Conservation (phyloP, 2,329 filamentous ascomycete species). For the Cercospora sp. region DNA sequence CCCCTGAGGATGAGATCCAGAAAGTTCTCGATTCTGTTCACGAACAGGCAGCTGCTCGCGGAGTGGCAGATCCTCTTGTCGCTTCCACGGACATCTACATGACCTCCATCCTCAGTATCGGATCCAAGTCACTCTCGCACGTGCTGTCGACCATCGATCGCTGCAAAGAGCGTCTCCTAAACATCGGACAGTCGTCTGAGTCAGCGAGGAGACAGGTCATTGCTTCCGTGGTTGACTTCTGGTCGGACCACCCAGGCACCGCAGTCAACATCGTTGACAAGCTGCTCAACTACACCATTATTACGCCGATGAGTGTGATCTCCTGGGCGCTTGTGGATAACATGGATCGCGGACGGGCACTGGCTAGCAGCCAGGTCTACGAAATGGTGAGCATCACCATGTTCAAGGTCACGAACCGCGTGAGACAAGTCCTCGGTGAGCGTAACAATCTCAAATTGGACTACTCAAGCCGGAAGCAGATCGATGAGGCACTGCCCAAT, state of each 20-base stretch:
- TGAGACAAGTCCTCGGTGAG: conserved; percentile 74
- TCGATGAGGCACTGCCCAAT: conserved; percentile 66
- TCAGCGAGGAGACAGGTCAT: conserved; percentile 84
- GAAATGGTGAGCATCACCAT: conserved; percentile 90
- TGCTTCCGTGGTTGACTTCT: conserved; percentile 85
- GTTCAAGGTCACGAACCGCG: conserved; percentile 82
- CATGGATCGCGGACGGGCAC: conserved; percentile 53
- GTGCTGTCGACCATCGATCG: conserved; percentile 94
- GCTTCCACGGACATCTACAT: conserved; percentile 92
- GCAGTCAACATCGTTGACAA: conserved; percentile 94
- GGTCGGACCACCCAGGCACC: conserved; percentile 87
- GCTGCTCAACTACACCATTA: conserved; percentile 92
- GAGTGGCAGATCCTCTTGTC: conserved; percentile 72
- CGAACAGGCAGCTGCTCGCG: conserved; percentile 68
- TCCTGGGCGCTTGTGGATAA: conserved; percentile 81
- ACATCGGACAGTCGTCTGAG: conserved; percentile 73
- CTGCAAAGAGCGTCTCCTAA: conserved; percentile 82
- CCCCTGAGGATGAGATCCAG: conserved; percentile 82
- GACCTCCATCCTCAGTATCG: conserved; percentile 88
- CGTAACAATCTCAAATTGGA: conserved; percentile 59
- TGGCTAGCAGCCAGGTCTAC: conserved; percentile 76
- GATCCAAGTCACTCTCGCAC: conserved; percentile 93
- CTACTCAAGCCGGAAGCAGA: conserved; percentile 58
- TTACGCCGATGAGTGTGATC: conserved; percentile 80
- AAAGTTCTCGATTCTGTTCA: conserved; percentile 78